These are phyloP conservation scores for Suhomyces yuchorum DNA, from an alignment of 1,139 yeast genomes.

Conservation along the genomic window DNA sequence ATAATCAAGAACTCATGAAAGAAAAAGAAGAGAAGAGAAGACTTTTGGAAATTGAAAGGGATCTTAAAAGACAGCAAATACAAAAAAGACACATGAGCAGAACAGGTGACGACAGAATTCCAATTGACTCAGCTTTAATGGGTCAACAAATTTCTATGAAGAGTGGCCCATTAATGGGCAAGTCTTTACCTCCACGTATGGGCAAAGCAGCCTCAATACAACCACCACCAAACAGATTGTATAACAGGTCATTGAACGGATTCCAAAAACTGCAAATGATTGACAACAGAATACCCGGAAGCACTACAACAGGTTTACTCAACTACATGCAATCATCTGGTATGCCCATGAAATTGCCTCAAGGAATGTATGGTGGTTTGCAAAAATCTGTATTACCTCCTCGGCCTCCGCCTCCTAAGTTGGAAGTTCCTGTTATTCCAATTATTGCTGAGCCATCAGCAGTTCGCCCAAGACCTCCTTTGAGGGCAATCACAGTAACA, in stretches of 20 bases:
- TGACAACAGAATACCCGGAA: conserved; percentile 23
- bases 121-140: conserved; percentile 4
- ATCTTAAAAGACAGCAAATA: conserved; percentile 22
- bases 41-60: conserved; percentile 27
- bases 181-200: conserved; percentile 43
- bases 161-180: conserved; percentile 42
- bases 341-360: conserved; percentile 23
- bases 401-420: conserved; percentile 42
- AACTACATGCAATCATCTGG: conserved; percentile 21
- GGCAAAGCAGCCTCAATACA: conserved; percentile 52
- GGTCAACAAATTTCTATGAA: conserved; percentile 13
- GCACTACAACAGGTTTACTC: conserved; percentile 24
- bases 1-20: conserved; percentile 31
- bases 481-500: conserved; percentile 31
- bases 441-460: conserved; percentile 26
- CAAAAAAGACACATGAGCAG: conserved; percentile 11
- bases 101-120: conserved; percentile 6
- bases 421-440: conserved; percentile 38
- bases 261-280: conserved; percentile 19
- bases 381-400: conserved; percentile 23
- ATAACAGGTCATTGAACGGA: conserved; percentile 22
- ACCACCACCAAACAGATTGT: conserved; percentile 45
- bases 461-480: conserved; percentile 22
- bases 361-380: conserved; percentile 15
- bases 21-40: conserved; percentile 28